Percentiles rank a stretch among this genome's conserved stretches.
Evolutionary conservation across 371 early-diverging fungal species (phyloP).

Genomic region (Lichtheimia ornata): DNA sequence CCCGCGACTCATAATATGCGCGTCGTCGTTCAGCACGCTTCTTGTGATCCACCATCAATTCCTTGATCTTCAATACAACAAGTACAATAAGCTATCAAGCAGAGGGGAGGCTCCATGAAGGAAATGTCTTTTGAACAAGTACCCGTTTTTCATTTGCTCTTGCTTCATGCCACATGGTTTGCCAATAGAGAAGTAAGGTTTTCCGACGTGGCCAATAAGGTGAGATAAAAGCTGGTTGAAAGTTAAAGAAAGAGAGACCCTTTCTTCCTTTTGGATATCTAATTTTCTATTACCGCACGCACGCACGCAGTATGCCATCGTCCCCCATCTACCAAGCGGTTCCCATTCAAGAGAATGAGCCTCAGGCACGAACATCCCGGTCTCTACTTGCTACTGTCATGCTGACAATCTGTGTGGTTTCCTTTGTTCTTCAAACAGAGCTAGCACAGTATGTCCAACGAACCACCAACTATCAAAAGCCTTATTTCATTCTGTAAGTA

Average conservation of each 20-base stretch:
- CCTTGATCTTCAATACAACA: slow-evolving; percentile 42
- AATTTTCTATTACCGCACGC: not conserved
- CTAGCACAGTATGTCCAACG: slow-evolving; percentile 68
- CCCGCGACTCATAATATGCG: slow-evolving; percentile 62
- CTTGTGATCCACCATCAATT: slow-evolving; percentile 56
- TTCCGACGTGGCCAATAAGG: not conserved
- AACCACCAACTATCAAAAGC: slow-evolving; percentile 63
- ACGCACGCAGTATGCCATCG: slow-evolving; percentile 3
- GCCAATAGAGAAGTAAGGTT: not conserved
- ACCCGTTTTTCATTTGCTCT: slow-evolving; percentile 51
- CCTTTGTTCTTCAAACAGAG: slow-evolving; percentile 71
- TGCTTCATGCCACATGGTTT: slow-evolving; percentile 22
- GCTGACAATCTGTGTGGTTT: slow-evolving; percentile 57
- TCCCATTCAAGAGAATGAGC: slow-evolving; percentile 17
- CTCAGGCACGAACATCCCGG: slow-evolving; percentile 2
- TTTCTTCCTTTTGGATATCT: not conserved
- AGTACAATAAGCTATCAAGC: not conserved
- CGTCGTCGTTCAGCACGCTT: slow-evolving; percentile 58
- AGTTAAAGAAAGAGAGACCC: slow-evolving; percentile 1
- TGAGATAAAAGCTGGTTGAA: not conserved
- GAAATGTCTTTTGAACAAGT: not conserved
- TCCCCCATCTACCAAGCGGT: slow-evolving; percentile 32
- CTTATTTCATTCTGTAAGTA: slow-evolving; percentile 78
- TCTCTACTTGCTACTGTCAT: slow-evolving; percentile 42
- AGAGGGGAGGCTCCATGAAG: not conserved